Base-by-base conservation (phyloP, 495 filamentous ascomycete genomes). In the Chaetomidium leptoderma region DNA sequence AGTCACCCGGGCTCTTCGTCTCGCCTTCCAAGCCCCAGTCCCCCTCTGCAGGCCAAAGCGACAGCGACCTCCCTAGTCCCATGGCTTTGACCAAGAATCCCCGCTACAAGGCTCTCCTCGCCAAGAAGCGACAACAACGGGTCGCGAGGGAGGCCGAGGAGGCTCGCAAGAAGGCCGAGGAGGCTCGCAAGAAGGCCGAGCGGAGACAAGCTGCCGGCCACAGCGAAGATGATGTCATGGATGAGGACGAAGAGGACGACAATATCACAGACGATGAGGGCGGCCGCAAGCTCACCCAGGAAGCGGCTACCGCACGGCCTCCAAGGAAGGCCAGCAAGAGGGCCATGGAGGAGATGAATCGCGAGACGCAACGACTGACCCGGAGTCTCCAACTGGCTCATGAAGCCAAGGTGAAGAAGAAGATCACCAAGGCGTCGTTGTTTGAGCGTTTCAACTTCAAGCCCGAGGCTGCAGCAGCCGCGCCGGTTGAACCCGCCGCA, bases 251-350 rank as follows among this genome's bases (percentile, higher is more conserved):
- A 4, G 83, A 81, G 24, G 74, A 79, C 52, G 75, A 72, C 39
- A 75, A 72, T 29, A 75, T 81, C 55, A 78, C 76, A 10, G 82
- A 86, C 58, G 81, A 80, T 35, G 76, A 74, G 9, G 81, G 77
- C 32, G 85, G 74, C 6, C 72, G 76, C 33, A 84, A 78, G 57
- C 69, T 89, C 30, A 82, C 82, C 1, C 85, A 89, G 57, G 76
- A 85, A 33, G 64, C 42, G 8, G 70, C 42, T 1, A 29, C 49
- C 6, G 50, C 83, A 14, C 83, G 85, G 7, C 87, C 90, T 6
- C 75, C 87, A 4, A 83, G 93, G 1, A 96, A 91, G 64, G 93
- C 93, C 4, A 90, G 92, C 74, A 97, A 95, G 75, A 96, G 92
- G 75, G 93, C 95, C 0, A 55, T 96, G n/a, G 89, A 96, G 71